Evolutionary conservation across 2,329 filamentous ascomycete genomes (phyloP), one percentile per base, ranked within the genome.

Genomic region (Blumeriella jaapii): DNA sequence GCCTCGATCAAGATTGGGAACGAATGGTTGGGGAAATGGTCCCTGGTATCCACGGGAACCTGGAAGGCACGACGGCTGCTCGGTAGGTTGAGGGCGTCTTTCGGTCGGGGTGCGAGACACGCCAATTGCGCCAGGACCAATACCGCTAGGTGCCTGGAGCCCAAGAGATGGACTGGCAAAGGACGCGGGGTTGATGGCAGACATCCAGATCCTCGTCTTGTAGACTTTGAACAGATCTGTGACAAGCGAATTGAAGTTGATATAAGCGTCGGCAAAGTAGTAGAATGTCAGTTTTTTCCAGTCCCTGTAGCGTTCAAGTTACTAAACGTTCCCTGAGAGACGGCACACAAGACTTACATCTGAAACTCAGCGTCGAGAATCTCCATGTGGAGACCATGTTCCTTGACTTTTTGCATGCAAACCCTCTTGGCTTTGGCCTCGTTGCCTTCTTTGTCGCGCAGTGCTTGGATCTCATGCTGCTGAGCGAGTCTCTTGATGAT

Each of bases 141-240:
- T 68, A 17, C 72, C 72, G 43, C 74, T 78, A 1, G 79, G 75
- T 2, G 78, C 74, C 55, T 79, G 77, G 14, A 86, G 64, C 16
- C 80, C 80, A 31, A 83, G 65, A 3, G 75, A 76, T 12, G 82
- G 81, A 44, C 78, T 87, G 15, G 82, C 82, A 58, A 96, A 95
- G 0, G 89, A 95, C 4, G 89, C 91, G 6, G 91, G 91, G 56
- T 98, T 98, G 59, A 98, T 93, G 3, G 91, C 91, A 4, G 89
- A 96, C 84, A 98, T 94, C 91, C 91, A 98, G 52, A 98, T 98
- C 50, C 93, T 77, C 14, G 89, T 94, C 66, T 98, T 98, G 69
- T 96, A 98, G 44, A 96, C 89, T 62, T 96, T 96, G 71, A 96
- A 98, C 9, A 98, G 69, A 56, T 98, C 91, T 0, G 87, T 94